phyloP scores from a whole-genome alignment of 2,329 filamentous ascomycete species.

The Dendrostoma leiphaemia region DNA sequence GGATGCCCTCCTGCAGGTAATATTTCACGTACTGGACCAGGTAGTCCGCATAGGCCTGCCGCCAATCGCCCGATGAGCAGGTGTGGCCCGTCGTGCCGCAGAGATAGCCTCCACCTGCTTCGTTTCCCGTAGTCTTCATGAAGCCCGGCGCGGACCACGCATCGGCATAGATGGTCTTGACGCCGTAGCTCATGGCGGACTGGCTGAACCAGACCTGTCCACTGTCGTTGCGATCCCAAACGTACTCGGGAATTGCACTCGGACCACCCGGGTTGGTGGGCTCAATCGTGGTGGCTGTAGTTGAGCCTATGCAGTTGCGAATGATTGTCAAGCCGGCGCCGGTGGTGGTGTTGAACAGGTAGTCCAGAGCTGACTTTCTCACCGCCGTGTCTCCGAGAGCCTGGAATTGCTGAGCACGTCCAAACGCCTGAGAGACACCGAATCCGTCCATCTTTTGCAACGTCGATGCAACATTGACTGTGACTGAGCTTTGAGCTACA shows the following conservation, averaged over 20 bases:
- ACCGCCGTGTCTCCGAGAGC: too few relatives aligned
- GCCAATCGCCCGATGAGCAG: slow-evolving; percentile 11
- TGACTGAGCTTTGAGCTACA: too few relatives aligned
- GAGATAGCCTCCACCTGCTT: slow-evolving; percentile 7
- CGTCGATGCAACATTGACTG: too few relatives aligned
- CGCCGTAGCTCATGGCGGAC: slow-evolving; percentile 10
- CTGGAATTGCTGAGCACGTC: too few relatives aligned
- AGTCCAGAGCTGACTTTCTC: too few relatives aligned
- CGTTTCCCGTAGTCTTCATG: slow-evolving; percentile 6
- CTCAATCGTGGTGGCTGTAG: too few relatives aligned
- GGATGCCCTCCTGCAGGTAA: slow-evolving; percentile 17
- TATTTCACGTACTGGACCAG: slow-evolving; percentile 10
- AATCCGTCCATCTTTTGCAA: too few relatives aligned
- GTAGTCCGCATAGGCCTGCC: slow-evolving; percentile 11
- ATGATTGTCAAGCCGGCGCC: too few relatives aligned
- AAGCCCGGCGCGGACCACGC: slow-evolving; percentile 8
- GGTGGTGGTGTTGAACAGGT: too few relatives aligned
- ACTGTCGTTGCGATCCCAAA: slow-evolving; percentile 17
- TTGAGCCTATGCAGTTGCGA: too few relatives aligned
- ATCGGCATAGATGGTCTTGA: slow-evolving; percentile 12
- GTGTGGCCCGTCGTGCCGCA: slow-evolving; percentile 4
- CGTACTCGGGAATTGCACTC: slow-evolving; percentile 7
- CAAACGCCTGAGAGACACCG: too few relatives aligned
- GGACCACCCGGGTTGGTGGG: slow-evolving; percentile 10
- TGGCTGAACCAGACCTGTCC: slow-evolving; percentile 15